phyloP scores from a whole-genome alignment of 2,329 filamentous ascomycete species.

The Hymenoscyphus linearis region DNA sequence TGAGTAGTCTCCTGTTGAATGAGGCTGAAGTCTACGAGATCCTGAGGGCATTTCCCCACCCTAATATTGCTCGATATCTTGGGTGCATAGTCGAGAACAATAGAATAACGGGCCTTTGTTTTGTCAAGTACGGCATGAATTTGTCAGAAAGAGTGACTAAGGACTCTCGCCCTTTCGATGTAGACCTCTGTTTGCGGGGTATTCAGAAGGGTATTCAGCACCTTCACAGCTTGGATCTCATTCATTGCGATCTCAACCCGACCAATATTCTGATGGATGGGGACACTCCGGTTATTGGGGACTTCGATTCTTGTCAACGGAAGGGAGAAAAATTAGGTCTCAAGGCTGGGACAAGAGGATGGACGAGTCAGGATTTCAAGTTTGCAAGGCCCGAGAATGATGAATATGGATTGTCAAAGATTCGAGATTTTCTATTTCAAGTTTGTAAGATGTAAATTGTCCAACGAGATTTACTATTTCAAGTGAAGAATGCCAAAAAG shows the following conservation, averaged over 20 bases:
- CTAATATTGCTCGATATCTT: conserved; percentile 21
- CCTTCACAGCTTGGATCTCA: background rate
- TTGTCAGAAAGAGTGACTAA: background rate
- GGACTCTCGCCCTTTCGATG: background rate
- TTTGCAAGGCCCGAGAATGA: background rate
- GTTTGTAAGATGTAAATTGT: too few species aligned
- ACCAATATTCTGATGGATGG: background rate
- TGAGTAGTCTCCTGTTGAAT: conserved; percentile 8
- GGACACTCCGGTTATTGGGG: background rate
- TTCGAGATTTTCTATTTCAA: background rate
- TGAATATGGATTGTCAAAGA: background rate
- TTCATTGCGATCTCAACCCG: background rate
- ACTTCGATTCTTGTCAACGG: background rate
- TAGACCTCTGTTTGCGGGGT: background rate
- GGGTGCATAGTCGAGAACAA: background rate
- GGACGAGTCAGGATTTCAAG: background rate
- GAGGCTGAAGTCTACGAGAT: conserved; percentile 11
- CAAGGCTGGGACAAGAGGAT: background rate
- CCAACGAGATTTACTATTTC: too few species aligned
- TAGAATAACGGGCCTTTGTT: background rate
- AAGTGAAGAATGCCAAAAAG: too few species aligned
- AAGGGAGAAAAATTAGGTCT: background rate
- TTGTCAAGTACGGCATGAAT: background rate
- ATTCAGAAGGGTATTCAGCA: background rate
- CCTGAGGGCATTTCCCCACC: conserved; percentile 21